A percentile compares a stretch with the other conserved stretches of the same genome.
Conservation (phyloP, 371 early-diverging fungal genomes). For the Rhizomucor miehei region DNA sequence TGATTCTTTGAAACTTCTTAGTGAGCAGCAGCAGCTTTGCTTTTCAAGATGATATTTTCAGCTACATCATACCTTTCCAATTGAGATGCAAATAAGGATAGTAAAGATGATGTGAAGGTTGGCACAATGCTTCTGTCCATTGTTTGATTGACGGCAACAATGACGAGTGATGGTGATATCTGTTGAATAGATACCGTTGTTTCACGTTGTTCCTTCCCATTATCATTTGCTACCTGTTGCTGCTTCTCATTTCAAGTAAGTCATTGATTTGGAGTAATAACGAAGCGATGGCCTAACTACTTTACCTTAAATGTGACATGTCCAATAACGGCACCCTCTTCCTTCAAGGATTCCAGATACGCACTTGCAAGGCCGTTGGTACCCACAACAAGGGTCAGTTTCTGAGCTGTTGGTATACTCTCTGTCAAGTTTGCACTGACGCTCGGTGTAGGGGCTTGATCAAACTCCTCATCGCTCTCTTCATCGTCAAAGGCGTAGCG, state of each 20-base stretch:
- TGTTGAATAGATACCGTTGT: conserved; percentile 9
- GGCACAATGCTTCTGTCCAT: conserved; percentile 20
- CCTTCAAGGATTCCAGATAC: conserved; percentile 21
- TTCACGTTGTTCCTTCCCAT: neutral
- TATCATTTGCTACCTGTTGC: neutral
- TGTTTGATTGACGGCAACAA: conserved; percentile 4
- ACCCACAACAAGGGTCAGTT: conserved; percentile 31
- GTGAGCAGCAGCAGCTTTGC: neutral
- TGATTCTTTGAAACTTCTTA: conserved; percentile 16
- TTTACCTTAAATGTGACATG: conserved; percentile 3
- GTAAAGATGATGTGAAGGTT: conserved; percentile 10
- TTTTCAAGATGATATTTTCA: too few relatives aligned
- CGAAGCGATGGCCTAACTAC: neutral
- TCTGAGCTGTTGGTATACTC: neutral
- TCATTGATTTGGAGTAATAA: neutral
- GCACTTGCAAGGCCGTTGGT: conserved; percentile 34
- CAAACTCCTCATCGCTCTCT: neutral
- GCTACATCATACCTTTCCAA: conserved; percentile 1
- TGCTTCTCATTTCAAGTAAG: neutral
- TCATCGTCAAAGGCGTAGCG: neutral
- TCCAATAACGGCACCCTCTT: neutral
- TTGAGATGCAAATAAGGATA: conserved; percentile 1
- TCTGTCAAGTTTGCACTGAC: neutral
- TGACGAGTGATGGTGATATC: neutral
- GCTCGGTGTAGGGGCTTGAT: neutral